Evolutionary conservation across 1,139 yeast genomes (phyloP).

Genomic region (Saccharomycopsis phalli): DNA sequence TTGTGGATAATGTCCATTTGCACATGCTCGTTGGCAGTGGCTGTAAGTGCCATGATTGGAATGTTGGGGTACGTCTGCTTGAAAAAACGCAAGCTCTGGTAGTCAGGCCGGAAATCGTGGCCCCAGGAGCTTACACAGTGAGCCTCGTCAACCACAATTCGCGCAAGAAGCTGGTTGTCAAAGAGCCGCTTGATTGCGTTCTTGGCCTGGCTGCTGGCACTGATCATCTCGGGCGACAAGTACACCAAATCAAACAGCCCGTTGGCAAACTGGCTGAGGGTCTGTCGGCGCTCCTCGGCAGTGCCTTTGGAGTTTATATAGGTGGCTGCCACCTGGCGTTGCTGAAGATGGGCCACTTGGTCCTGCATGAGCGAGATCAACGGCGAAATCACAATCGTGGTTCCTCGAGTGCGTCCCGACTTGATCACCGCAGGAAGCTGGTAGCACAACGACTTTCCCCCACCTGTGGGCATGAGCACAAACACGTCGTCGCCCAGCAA

Average conservation of each 20-base stretch:
- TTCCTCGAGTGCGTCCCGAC: conserved; percentile 68
- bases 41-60: conserved; percentile 94
- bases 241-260: conserved; percentile 74
- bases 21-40: conserved; percentile 93
- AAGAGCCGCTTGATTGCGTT: conserved; percentile 53
- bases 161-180: conserved; percentile 50
- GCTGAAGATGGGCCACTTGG: conserved; percentile 75
- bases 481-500: conserved; percentile 78
- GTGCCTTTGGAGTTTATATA: conserved; percentile 79
- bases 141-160: conserved; percentile 95
- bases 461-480: conserved; percentile 98
- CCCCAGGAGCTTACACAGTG: conserved; percentile 99
- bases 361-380: conserved; percentile 95
- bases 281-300: conserved; percentile 53
- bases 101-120: conserved; percentile 95
- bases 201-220: conserved; percentile 63
- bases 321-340: conserved; percentile 66
- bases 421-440: conserved; percentile 86
- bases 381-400: conserved; percentile 91
- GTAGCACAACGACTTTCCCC: conserved; percentile 94
- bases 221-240: conserved; percentile 92
- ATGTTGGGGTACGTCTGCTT: conserved; percentile 65
- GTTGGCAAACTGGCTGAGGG: conserved; percentile 51
- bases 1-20: conserved; percentile 77
- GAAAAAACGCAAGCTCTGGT: conserved; percentile 69